phyloP scores from a whole-genome alignment of 495 filamentous ascomycete species.

The Lophium mytilinum region DNA sequence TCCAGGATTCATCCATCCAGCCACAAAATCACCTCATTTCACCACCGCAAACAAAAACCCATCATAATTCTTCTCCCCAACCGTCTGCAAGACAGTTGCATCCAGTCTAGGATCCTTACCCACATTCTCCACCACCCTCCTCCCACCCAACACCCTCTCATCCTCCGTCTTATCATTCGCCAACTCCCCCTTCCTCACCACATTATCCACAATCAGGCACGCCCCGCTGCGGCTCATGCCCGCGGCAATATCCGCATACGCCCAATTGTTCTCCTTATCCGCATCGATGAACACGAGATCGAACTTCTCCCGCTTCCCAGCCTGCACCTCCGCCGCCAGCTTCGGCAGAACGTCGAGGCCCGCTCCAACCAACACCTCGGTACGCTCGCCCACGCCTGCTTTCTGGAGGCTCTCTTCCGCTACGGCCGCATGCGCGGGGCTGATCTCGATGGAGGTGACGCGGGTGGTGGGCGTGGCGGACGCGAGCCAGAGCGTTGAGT shows the following conservation, averaged over 20 bases:
- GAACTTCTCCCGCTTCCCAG: slow-evolving; percentile 27
- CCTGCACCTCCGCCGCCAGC: slow-evolving; percentile 27
- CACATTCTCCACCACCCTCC: slow-evolving; percentile 38
- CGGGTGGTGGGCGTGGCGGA: slow-evolving; percentile 15
- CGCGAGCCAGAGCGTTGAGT: slow-evolving; percentile 31
- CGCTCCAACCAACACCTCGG: slow-evolving; percentile 27
- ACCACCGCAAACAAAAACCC: slow-evolving; percentile 38
- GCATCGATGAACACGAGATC: slow-evolving; percentile 35
- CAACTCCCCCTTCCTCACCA: slow-evolving; percentile 30
- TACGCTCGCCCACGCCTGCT: slow-evolving; percentile 27
- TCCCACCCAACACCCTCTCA: slow-evolving; percentile 16
- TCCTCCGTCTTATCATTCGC: slow-evolving; percentile 20
- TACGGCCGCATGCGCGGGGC: slow-evolving; percentile 23
- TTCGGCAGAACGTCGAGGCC: slow-evolving; percentile 31
- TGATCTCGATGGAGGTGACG: slow-evolving; percentile 28
- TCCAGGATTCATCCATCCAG: too few relatives aligned
- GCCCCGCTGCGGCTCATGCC: slow-evolving; percentile 21
- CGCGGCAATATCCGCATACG: slow-evolving; percentile 27
- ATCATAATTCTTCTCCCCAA: slow-evolving; percentile 47
- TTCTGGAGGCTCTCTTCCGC: slow-evolving; percentile 25
- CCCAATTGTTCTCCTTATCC: slow-evolving; percentile 35
- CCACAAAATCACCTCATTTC: background rate
- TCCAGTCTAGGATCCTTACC: slow-evolving; percentile 41
- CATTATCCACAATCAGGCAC: slow-evolving; percentile 33
- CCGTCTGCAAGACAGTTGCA: slow-evolving; percentile 42